These are phyloP conservation scores for Amphicarpaea edgeworthii DNA, from an alignment of 306 rosid genomes.

Conservation along the genomic window DNA sequence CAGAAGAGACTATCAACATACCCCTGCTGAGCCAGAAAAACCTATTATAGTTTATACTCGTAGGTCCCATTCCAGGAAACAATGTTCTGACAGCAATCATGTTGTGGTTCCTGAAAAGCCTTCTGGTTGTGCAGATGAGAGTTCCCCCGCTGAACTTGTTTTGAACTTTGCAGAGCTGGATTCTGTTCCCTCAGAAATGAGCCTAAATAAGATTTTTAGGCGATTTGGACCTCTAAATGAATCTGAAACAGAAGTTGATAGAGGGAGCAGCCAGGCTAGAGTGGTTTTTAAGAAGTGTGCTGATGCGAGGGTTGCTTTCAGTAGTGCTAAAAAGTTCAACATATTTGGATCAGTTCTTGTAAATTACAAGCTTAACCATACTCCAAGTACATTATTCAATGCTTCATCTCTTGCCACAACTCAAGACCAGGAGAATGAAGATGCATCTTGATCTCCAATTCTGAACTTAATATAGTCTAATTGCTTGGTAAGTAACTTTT, in stretches of 20 bases:
- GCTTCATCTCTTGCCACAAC: slow-evolving; percentile 59
- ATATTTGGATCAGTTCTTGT: slow-evolving; percentile 80
- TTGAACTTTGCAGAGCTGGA: slow-evolving; percentile 82
- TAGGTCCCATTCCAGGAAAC: slow-evolving; percentile 74
- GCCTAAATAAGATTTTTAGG: slow-evolving; percentile 79
- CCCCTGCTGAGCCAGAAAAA: slow-evolving; percentile 60
- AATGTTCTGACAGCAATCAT: slow-evolving; percentile 51
- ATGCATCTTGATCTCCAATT: slow-evolving; percentile 75
- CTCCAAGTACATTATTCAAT: slow-evolving; percentile 72
- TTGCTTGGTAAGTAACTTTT: slow-evolving; percentile 52
- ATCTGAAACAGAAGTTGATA: slow-evolving; percentile 89
- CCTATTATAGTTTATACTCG: slow-evolving; percentile 60
- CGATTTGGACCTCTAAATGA: slow-evolving; percentile 89
- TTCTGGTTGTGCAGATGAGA: slow-evolving; percentile 65
- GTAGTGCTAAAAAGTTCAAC: slow-evolving; percentile 83
- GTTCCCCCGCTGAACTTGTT: slow-evolving; percentile 83
- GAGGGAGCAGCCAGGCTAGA: slow-evolving; percentile 81
- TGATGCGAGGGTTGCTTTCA: slow-evolving; percentile 83
- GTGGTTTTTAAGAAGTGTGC: slow-evolving; percentile 82
- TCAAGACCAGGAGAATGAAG: slow-evolving; percentile 63
- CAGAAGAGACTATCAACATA: slow-evolving; percentile 55
- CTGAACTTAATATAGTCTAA: slow-evolving; percentile 63
- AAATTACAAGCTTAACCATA: slow-evolving; percentile 79
- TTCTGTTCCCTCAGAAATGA: slow-evolving; percentile 79
- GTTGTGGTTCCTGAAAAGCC: slow-evolving; percentile 65